Evolutionary conservation across 1,139 yeast genomes (phyloP), one percentile per base, ranked within the genome.

Genomic region (Scheffersomyces segobiensis): DNA sequence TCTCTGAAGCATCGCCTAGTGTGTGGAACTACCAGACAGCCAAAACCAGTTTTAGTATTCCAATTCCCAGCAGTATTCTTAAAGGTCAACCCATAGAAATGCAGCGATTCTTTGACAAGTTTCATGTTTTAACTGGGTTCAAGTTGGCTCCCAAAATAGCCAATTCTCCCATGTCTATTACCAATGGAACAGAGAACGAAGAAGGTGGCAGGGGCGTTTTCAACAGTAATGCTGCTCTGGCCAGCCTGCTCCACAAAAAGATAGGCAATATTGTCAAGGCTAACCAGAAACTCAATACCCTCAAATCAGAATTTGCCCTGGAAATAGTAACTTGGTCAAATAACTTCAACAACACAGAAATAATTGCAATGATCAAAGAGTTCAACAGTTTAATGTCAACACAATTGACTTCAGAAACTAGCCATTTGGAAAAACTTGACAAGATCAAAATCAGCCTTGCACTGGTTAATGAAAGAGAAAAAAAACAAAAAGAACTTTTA

Each of bases 401-500:
- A n/a, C 82, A 83, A 59, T 64, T 72, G 19, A 71, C 71, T 17
- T 62, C 73, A n/a, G 70, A 69, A 49, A 74, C 73, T 14, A 69
- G 70, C 19, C 56, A 75, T 48, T 68, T 74, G 32, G 79, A 82
- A 56, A 79, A 74, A 61, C 69, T 80, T 58, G 84, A 80, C 52
- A 73, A 69, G 55, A 68, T 84, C 50, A 77, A 75, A 56, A 65
- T 76, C 20, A 81, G 80, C 58, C 69, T 86, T 54, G 68, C 71
- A 5, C 79, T 78, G 57, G 84, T 86, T 2, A 72, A 79, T 53
- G 83, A 82, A 60, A 74, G 89, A 59, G 90, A 86, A 67, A 75
- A 71, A 62, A 80, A 84, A 63, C 74, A 77, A 48, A 75, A 69
- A 26, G 80, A 77, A 26, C 70, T 81, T 55, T 69, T 74, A 53